These are phyloP conservation scores for Leccinum olivaceopallidum DNA, from an alignment of 768 basidiomycete genomes.

Conservation along the genomic window DNA sequence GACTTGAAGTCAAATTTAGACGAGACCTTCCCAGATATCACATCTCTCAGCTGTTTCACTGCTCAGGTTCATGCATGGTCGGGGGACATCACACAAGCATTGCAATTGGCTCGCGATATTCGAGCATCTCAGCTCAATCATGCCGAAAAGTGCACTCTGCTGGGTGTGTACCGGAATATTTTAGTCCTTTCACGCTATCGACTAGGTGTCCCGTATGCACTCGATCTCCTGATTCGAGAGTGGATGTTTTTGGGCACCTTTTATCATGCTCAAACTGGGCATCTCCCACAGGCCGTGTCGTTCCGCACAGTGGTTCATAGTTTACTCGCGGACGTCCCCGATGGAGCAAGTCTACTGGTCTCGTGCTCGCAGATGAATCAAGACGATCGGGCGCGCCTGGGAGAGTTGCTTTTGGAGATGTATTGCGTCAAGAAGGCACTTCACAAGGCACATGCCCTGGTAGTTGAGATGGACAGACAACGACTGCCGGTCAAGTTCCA, in stretches of 20 bases:
- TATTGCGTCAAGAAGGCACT: constrained; percentile 35
- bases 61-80: constrained; percentile 37
- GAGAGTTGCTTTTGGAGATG: constrained; percentile 43
- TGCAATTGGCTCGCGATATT: constrained; percentile 28
- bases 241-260: constrained; percentile 36
- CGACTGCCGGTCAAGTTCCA: constrained; percentile 29
- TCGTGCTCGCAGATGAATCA: constrained; percentile 25
- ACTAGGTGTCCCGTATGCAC: constrained; percentile 31
- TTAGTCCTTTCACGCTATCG: constrained; percentile 37
- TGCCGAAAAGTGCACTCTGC: constrained; percentile 23
- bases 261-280: constrained; percentile 9
- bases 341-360: constrained; percentile 32
- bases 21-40: constrained; percentile 18
- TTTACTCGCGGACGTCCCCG: constrained; percentile 32
- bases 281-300: constrained; percentile 17
- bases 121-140: constrained; percentile 19
- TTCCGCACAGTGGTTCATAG: constrained; percentile 32
- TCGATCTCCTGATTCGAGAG: constrained; percentile 43
- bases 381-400: constrained; percentile 32
- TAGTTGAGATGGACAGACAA: constrained; percentile 41
- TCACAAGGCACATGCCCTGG: constrained; percentile 41
- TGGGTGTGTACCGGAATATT: constrained; percentile 39
- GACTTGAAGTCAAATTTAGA: constrained; percentile 26
- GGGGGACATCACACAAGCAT: constrained; percentile 38
- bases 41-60: constrained; percentile 30